These are phyloP conservation scores for Globisporangium cylindrosporum DNA, from an alignment of 352 stramenopile species.

Conservation along the genomic window DNA sequence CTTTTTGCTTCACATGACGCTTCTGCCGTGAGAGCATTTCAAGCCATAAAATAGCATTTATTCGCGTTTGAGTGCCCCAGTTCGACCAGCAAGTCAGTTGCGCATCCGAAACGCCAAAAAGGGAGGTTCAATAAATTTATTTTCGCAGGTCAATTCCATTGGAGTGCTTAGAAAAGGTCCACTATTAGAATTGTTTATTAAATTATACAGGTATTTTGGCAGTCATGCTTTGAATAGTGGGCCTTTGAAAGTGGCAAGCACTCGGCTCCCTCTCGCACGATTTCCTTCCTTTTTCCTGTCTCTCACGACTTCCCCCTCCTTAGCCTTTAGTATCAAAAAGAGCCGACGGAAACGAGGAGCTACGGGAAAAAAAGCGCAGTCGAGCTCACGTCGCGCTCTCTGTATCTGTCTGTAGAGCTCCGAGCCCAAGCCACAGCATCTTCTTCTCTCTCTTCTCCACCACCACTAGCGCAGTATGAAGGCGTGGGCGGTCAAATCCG, in stretches of 20 bases:
- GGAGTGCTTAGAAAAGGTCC: neutral
- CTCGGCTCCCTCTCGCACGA: neutral
- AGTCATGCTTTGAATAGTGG: too few relatives aligned
- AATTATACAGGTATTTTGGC: neutral
- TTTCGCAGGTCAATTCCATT: neutral
- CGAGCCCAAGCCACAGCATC: neutral
- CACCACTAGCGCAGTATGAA: constrained; percentile 9
- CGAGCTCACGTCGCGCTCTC: neutral
- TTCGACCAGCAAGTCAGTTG: neutral
- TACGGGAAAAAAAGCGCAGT: neutral
- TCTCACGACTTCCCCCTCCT: neutral
- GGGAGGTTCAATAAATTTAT: neutral
- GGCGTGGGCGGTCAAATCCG: constrained; percentile 6
- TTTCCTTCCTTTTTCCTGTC: neutral
- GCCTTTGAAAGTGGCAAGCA: neutral
- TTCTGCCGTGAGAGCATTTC: neutral
- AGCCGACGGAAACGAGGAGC: neutral
- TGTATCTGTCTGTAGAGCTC: neutral
- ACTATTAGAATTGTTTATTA: neutral
- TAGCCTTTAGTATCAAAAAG: neutral
- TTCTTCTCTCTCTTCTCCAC: neutral
- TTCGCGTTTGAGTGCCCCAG: neutral
- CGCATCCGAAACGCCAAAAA: neutral
- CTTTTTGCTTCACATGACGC: neutral
- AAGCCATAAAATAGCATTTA: too few relatives aligned